Conservation (phyloP, 371 early-diverging fungal species). For the Mucor velutinosus region DNA sequence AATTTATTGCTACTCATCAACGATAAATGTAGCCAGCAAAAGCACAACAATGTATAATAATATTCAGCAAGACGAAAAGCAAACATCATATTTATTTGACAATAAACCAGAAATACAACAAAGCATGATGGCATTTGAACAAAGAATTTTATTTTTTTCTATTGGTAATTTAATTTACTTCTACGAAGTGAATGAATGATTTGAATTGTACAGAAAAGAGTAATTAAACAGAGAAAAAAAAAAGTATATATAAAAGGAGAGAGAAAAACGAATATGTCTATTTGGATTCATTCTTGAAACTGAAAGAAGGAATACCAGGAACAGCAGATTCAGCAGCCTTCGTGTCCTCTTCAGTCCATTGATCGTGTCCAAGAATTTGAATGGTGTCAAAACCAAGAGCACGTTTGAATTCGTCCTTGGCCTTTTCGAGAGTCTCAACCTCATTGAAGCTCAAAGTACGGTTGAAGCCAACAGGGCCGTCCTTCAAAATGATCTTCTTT, state of each 20-base stretch:
- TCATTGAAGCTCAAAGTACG: slow-evolving; percentile 84
- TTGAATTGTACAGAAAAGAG: background rate
- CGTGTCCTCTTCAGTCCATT: slow-evolving; percentile 52
- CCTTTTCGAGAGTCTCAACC: slow-evolving; percentile 61
- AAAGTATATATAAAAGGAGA: background rate
- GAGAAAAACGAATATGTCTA: background rate
- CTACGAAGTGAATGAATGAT: background rate
- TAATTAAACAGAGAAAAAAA: background rate
- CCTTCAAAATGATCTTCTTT: slow-evolving; percentile 70
- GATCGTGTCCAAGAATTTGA: slow-evolving; percentile 47
- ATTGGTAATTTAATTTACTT: slow-evolving; percentile 1
- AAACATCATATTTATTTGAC: background rate
- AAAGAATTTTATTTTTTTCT: background rate
- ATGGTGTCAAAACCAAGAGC: slow-evolving; percentile 47
- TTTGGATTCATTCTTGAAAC: slow-evolving; percentile 48
- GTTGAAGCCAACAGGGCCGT: slow-evolving; percentile 79
- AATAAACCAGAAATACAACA: background rate
- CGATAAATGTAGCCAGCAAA: slow-evolving; percentile 7
- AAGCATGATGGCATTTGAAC: background rate
- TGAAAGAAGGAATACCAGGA: slow-evolving; percentile 69
- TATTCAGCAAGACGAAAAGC: background rate
- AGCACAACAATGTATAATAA: background rate
- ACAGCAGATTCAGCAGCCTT: slow-evolving; percentile 63
- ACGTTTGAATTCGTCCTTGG: slow-evolving; percentile 55
- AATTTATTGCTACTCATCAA: slow-evolving; percentile 50